Base-by-base conservation (phyloP, 805 yeast species). In the Starmerella etchellsii region DNA sequence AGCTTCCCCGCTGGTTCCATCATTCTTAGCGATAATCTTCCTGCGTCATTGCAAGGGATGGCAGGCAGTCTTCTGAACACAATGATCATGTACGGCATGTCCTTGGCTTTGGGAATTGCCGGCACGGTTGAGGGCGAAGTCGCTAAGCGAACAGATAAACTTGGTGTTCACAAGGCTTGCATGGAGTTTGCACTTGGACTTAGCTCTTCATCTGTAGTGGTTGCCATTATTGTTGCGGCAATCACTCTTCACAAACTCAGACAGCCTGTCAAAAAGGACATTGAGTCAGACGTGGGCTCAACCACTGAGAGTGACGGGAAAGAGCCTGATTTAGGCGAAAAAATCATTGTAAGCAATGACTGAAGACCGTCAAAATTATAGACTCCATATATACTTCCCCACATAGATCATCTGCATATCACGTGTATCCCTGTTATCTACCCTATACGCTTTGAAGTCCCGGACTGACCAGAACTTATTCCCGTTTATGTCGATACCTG, bases 1-100 rank as follows among this genome's bases (percentile, higher is more conserved):
- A 74, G 81, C 22, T 81, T 79, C 57, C 88, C 91, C 0, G 77
- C 87, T 1, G 76, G 81, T 0, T 72, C 84, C 0, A 65, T 80
- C 36, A 67, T 77, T 13, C 56, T 80, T 32, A 70, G 78, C 7
- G 75, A 74, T 44, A 62, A 62, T 34, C 61, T 80, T 27, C 85
- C 87, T 0, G 56, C 64, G 36, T 64, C 69, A 43, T 73, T 76
- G 49, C 91, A 81, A 59, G 91, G 88, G 7, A 72, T 78, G 69
- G 87, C 85, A 0, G 85, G 84, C 0, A 76, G 84, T 0, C 61
- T 81, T 36, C 76, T 78, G 3, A 68, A 76, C 18, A 79, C 91
- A 0, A 73, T 77, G 50, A 73, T 77, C 13, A 81, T 77, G 56
- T 81, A 81, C 55, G 74, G 85, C 0, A 77, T 73, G 54, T 74